phyloP scores from a whole-genome alignment of 768 basidiomycete species.

The Tulasnella sp. region DNA sequence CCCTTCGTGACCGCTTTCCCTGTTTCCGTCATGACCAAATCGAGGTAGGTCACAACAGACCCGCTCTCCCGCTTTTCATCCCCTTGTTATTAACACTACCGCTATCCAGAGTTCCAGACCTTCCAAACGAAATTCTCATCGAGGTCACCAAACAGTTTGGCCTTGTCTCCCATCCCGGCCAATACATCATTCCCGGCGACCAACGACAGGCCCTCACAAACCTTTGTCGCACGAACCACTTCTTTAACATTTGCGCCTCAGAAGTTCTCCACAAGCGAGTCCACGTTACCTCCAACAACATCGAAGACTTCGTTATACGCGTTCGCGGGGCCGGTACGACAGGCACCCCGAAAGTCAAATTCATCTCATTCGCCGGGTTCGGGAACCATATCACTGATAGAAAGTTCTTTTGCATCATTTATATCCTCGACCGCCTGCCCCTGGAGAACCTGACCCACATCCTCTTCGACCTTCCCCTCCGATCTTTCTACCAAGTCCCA shows the following conservation, averaged over 20 bases:
- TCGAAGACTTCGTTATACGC: background rate
- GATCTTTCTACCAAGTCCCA: background rate
- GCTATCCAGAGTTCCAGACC: background rate
- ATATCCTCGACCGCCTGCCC: background rate
- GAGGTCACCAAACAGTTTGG: background rate
- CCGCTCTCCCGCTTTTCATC: too few relatives aligned
- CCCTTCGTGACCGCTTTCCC: too few relatives aligned
- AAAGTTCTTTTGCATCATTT: background rate
- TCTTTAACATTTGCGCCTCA: background rate
- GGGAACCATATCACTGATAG: background rate
- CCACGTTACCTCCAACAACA: background rate
- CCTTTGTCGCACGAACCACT: background rate
- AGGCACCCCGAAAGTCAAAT: background rate
- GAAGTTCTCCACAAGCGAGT: background rate
- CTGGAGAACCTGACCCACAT: background rate
- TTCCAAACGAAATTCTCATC: background rate
- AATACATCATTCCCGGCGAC: background rate
- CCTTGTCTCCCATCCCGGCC: background rate
- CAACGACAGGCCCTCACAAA: background rate
- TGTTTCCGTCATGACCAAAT: background rate
- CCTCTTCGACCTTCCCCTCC: conserved; percentile 1
- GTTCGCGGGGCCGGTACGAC: background rate
- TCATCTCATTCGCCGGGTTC: background rate
- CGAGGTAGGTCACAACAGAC: background rate
- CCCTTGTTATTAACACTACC: too few relatives aligned